Evolutionary conservation across 2,329 filamentous ascomycete genomes (phyloP), one percentile per base, ranked within the genome.

Genomic region (Aspergillus hortae): DNA sequence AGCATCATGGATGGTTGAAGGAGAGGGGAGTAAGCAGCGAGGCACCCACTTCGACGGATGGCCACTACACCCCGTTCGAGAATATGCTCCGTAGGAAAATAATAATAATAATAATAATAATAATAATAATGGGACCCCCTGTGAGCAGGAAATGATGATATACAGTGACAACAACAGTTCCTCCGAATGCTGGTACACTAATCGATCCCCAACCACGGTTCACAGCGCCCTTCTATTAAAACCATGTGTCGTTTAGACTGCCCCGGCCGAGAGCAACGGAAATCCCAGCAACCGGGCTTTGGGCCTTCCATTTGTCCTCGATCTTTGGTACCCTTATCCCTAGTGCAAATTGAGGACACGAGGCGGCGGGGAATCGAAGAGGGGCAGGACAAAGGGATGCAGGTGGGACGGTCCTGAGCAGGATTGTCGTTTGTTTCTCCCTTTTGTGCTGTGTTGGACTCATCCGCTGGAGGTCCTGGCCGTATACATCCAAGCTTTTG

Each of bases 111-210:
- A 17, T 17, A 17, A 17, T 17, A 17, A 17, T 17, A 17, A 17
- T 17, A 17, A 17, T 17, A 17, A 17, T 17, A 23, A 23, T 23
- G 6, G 23, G 27, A 30, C 2, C 27, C 27, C 27, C 27, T 11
- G 27, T 10, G 27, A 30, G 27, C 19, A 25, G 12, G 30, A 47
- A 38, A 43, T 15, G 32, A 43, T 32, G 35, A 48, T 47, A 44
- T 42, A 42, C 40, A 30, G 14, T 19, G 19, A 36, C 47, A 33
- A 32, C 36, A 40, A 7, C 33, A 32, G 55, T 38, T 55, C 41
- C 41, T 47, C 49, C 49, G 40, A 61, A 46, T 7, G 49, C 36
- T 56, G 60, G 60, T 56, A 61, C 58, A 49, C 58, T 62, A 62
- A 41, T 11, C 19, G 32, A 15, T 15, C 15, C 9, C 49, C 49